Conservation (phyloP, 768 basidiomycete species). For the Mycena amicta region DNA sequence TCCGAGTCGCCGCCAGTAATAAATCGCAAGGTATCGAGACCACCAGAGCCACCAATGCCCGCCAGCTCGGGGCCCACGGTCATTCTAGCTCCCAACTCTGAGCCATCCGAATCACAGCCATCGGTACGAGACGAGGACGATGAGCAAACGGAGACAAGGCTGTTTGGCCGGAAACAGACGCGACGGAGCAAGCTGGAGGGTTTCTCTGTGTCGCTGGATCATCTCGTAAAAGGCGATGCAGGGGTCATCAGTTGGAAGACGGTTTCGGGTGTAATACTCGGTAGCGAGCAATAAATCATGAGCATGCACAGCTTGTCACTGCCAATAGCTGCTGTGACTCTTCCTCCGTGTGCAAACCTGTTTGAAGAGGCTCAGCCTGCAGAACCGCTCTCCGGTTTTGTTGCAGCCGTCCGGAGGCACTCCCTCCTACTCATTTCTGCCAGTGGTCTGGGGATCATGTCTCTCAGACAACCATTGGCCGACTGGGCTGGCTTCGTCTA, state of each 20-base stretch:
- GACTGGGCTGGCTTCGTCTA: conserved; percentile 53
- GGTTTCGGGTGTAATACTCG: background rate
- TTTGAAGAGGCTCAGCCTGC: conserved; percentile 35
- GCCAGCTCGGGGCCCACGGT: conserved; percentile 38
- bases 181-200: background rate
- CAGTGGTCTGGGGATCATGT: conserved; percentile 62
- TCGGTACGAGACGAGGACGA: conserved; percentile 15
- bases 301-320: background rate
- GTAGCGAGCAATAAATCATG: background rate
- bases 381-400: conserved; percentile 36
- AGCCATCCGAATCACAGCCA: conserved; percentile 45
- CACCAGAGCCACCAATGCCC: conserved; percentile 33
- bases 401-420: conserved; percentile 43
- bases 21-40: conserved; percentile 50
- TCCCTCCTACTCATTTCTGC: conserved; percentile 59
- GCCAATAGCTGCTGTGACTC: conserved; percentile 7
- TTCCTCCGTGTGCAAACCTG: conserved; percentile 30
- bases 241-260: conserved; percentile 10
- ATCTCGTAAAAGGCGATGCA: background rate
- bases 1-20: conserved; percentile 28
- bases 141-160: conserved; percentile 2
- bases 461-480: conserved; percentile 56
- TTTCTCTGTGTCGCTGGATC: background rate
- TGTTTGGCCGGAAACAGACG: conserved; percentile 1
- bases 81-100: conserved; percentile 60